Evolutionary conservation across 768 basidiomycete genomes (phyloP).

Genomic region (Amanita muscaria): DNA sequence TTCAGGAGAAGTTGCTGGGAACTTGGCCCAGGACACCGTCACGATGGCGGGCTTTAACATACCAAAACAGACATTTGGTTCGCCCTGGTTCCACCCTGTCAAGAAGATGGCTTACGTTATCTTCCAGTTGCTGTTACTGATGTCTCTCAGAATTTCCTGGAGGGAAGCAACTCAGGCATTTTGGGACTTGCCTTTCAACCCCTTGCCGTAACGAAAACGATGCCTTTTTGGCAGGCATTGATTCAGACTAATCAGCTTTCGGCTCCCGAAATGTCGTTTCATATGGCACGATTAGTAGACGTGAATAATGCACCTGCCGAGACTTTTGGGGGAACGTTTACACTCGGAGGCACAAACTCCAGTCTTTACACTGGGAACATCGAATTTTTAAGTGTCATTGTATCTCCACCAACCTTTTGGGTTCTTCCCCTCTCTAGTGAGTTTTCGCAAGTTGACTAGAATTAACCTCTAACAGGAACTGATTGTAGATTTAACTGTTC

Average conservation of each 20-base stretch:
- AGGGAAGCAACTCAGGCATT: slow-evolving; percentile 52
- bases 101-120: slow-evolving; percentile 5
- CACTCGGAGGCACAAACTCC: slow-evolving; percentile 58
- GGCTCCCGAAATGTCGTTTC: slow-evolving; percentile 54
- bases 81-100: slow-evolving; percentile 14
- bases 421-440: slow-evolving; percentile 45
- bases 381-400: slow-evolving; percentile 51
- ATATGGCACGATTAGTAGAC: slow-evolving; percentile 44
- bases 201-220: slow-evolving; percentile 45
- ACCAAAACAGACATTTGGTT: slow-evolving; percentile 44
- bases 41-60: slow-evolving; percentile 56
- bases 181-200: slow-evolving; percentile 65
- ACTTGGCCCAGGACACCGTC: slow-evolving; percentile 51
- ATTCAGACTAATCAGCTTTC: slow-evolving; percentile 31
- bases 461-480: not conserved
- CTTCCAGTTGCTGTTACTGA: slow-evolving; percentile 50
- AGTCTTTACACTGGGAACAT: slow-evolving; percentile 61
- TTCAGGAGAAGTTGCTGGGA: slow-evolving; percentile 56
- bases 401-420: slow-evolving; percentile 45
- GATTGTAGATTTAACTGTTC: slow-evolving; percentile 47
- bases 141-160: slow-evolving; percentile 39
- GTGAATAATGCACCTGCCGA: slow-evolving; percentile 19
- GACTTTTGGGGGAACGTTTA: slow-evolving; percentile 61
- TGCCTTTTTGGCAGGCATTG: slow-evolving; percentile 63
- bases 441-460: slow-evolving; percentile 14